Conservation (phyloP, 345 rosid species). For the Eucalyptus pumila region DNA sequence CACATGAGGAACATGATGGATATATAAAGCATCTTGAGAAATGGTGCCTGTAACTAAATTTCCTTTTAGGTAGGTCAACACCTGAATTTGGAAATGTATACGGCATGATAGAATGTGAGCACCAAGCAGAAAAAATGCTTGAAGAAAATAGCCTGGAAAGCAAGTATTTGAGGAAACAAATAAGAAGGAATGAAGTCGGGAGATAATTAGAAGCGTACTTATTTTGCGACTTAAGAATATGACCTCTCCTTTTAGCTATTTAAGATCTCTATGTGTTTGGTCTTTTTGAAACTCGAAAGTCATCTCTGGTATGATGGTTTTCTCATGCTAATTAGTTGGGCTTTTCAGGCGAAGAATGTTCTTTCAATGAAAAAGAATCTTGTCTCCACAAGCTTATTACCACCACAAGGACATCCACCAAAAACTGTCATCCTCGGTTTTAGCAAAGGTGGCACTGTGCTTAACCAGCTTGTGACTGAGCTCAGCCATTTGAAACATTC, state of each 20-base stretch:
- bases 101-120: not conserved
- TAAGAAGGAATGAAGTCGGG: not conserved
- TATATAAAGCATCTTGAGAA: not conserved
- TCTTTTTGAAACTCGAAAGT: not conserved
- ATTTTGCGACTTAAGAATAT: not conserved
- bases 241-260: not conserved
- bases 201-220: not conserved
- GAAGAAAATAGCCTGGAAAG: not conserved
- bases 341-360: conserved; percentile 23
- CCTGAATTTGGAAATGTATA: not conserved
- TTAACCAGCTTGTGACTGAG: conserved; percentile 75
- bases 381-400: not conserved
- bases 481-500: conserved; percentile 21
- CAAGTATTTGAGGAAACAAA: not conserved
- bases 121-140: not conserved
- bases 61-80: not conserved
- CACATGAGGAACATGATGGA: not conserved
- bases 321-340: not conserved
- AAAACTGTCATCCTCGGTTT: conserved; percentile 64
- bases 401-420: conserved; percentile 8
- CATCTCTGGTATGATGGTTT: not conserved
- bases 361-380: conserved; percentile 10
- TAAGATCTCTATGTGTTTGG: not conserved
- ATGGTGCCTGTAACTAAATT: not conserved
- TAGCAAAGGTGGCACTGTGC: conserved; percentile 83